These are phyloP conservation scores for Epicoccum nigrum DNA, from an alignment of 2,329 filamentous ascomycete genomes.

Conservation along the genomic window DNA sequence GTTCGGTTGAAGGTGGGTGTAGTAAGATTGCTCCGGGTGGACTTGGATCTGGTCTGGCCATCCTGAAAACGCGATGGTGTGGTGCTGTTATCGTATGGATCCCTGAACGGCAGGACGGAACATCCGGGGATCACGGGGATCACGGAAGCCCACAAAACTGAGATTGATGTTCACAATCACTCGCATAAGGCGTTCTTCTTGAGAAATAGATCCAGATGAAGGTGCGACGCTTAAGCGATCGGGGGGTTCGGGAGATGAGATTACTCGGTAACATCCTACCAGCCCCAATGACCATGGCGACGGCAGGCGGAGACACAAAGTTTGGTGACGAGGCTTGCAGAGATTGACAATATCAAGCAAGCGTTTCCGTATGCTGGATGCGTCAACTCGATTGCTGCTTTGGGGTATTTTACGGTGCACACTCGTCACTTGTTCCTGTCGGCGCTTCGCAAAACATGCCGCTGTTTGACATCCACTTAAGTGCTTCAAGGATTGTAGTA, in stretches of 20 bases:
- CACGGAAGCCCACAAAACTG: constrained; percentile 24
- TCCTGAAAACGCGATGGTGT: constrained; percentile 18
- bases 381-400: neutral
- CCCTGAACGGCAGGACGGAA: constrained; percentile 19
- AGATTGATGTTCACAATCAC: constrained; percentile 12
- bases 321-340: constrained; percentile 15
- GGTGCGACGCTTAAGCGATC: constrained; percentile 17
- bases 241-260: constrained; percentile 22
- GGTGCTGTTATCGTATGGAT: constrained; percentile 23
- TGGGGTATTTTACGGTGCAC: constrained; percentile 1
- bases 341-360: constrained; percentile 10
- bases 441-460: constrained; percentile 20
- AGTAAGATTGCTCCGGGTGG: constrained; percentile 13
- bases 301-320: constrained; percentile 3
- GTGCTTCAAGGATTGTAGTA: constrained; percentile 12
- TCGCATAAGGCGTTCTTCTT: constrained; percentile 6
- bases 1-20: constrained; percentile 10
- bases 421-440: constrained; percentile 4
- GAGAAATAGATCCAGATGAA: constrained; percentile 4
- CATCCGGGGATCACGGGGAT: constrained; percentile 28
- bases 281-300: constrained; percentile 3
- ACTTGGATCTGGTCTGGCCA: constrained; percentile 22
- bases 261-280: constrained; percentile 7
- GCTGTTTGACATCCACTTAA: constrained; percentile 10
- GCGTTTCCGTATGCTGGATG: neutral